Evolutionary conservation across 2,329 filamentous ascomycete species (phyloP).

Genomic region (Penicillium crustosum): DNA sequence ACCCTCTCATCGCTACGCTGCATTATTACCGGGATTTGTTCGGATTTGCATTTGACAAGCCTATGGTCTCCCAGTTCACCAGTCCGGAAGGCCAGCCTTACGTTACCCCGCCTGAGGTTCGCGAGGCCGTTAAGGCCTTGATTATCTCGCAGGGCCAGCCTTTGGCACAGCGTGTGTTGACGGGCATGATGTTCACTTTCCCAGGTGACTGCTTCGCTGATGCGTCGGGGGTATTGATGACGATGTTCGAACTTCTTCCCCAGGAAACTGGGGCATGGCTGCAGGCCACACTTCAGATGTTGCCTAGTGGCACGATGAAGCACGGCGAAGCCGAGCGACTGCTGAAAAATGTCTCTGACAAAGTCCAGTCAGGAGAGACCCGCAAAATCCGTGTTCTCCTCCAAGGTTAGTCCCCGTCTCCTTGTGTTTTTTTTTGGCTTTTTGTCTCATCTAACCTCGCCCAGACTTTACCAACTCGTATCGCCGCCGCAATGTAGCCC

Average conservation of each 20-base stretch:
- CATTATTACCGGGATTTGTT: slow-evolving; percentile 92
- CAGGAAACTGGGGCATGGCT: slow-evolving; percentile 79
- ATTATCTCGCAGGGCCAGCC: slow-evolving; percentile 69
- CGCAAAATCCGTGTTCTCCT: slow-evolving; percentile 80
- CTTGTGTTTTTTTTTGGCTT: background rate
- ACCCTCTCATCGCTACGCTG: slow-evolving; percentile 84
- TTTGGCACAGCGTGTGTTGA: slow-evolving; percentile 84
- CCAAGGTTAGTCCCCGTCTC: slow-evolving; percentile 52
- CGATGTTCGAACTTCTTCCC: slow-evolving; percentile 83
- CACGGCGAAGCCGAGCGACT: slow-evolving; percentile 77
- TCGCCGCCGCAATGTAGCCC: slow-evolving; percentile 89
- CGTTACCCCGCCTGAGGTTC: slow-evolving; percentile 68
- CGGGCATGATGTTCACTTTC: slow-evolving; percentile 99
- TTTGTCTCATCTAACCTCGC: background rate
- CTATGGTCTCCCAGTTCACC: slow-evolving; percentile 57
- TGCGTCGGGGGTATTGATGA: slow-evolving; percentile 86
- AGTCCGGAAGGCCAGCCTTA: slow-evolving; percentile 60
- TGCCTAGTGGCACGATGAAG: slow-evolving; percentile 79
- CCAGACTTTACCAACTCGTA: slow-evolving; percentile 92
- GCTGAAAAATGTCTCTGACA: slow-evolving; percentile 76
- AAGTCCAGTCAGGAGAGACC: slow-evolving; percentile 66
- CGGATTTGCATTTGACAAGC: slow-evolving; percentile 77
- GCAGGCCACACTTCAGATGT: slow-evolving; percentile 74
- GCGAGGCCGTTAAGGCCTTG: slow-evolving; percentile 70
- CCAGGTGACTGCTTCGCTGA: slow-evolving; percentile 94